These are phyloP conservation scores for Asterophora parasitica DNA, from an alignment of 768 basidiomycete genomes.

Conservation along the genomic window DNA sequence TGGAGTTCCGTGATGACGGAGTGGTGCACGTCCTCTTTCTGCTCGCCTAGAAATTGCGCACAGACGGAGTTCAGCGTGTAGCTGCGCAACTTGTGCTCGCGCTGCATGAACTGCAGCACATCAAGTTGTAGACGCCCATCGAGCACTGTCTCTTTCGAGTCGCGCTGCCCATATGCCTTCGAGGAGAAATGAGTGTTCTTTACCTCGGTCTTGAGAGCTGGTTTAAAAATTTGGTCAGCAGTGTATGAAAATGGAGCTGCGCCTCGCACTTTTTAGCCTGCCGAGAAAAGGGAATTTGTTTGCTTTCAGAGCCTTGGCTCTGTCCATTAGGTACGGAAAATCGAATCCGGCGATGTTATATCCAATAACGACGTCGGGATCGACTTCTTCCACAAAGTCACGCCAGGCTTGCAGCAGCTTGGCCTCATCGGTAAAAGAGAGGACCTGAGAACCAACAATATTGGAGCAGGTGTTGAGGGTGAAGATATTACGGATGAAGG, in stretches of 20 bases:
- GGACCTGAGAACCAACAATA: conserved; percentile 97
- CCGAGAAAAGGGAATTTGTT: conserved; percentile 70
- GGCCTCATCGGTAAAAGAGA: conserved; percentile 72
- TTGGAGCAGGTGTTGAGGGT: conserved; percentile 91
- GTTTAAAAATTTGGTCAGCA: neutral
- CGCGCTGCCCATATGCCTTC: conserved; percentile 94
- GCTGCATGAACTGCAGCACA: conserved; percentile 95
- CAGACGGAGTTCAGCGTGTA: conserved; percentile 99
- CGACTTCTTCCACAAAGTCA: conserved; percentile 83
- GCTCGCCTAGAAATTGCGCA: conserved; percentile 95
- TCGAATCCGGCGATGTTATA: conserved; percentile 96
- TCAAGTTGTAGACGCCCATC: conserved; percentile 95
- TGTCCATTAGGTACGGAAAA: conserved; percentile 92
- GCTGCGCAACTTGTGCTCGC: conserved; percentile 94
- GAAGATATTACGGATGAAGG: conserved; percentile 95
- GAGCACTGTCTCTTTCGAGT: conserved; percentile 88
- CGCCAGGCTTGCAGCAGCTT: conserved; percentile 81
- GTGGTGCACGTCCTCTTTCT: conserved; percentile 98
- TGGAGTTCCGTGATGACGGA: conserved; percentile 98
- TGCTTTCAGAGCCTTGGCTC: conserved; percentile 78
- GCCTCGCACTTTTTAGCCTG: conserved; percentile 58
- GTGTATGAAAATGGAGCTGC: neutral
- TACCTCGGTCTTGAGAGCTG: conserved; percentile 71
- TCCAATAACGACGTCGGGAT: conserved; percentile 94
- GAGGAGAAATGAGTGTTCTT: conserved; percentile 98